These are phyloP conservation scores for Juncus effusus DNA, from an alignment of 176 grass and related monocot genomes.

Conservation along the genomic window DNA sequence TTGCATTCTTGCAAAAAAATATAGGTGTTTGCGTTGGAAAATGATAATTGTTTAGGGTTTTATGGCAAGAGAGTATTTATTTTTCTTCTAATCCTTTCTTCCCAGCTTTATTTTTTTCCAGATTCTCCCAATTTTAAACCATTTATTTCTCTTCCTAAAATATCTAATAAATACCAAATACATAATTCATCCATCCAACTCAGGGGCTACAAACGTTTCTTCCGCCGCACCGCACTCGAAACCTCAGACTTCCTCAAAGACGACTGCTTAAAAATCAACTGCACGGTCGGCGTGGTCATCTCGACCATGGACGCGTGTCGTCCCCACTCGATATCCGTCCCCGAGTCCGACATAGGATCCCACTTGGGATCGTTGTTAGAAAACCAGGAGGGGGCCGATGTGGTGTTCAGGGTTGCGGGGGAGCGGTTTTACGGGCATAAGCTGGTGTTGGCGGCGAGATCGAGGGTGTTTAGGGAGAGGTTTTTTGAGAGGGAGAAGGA, in stretches of 20 bases:
- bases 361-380: slow-evolving; percentile 84
- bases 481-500: slow-evolving; percentile 46
- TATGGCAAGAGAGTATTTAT: no score
- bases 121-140: no score
- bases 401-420: slow-evolving; percentile 70
- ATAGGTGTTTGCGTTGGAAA: no score
- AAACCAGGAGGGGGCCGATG: slow-evolving; percentile 65
- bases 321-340: slow-evolving; percentile 59
- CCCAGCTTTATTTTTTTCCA: no score
- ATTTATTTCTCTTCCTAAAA: no score
- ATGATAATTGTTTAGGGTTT: no score
- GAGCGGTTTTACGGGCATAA: slow-evolving; percentile 87
- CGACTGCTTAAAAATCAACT: slow-evolving; percentile 96
- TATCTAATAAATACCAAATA: no score
- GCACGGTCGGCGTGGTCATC: slow-evolving; percentile 78
- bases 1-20: no score
- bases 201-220: slow-evolving; percentile 96
- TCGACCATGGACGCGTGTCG: slow-evolving; percentile 65
- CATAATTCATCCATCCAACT: not conserved
- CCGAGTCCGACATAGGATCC: slow-evolving; percentile 74
- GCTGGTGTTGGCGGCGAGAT: slow-evolving; percentile 71
- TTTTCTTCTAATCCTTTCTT: no score
- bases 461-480: slow-evolving; percentile 57
- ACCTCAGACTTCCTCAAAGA: slow-evolving; percentile 81
- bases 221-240: slow-evolving; percentile 60